Evolutionary conservation across 129 eudicot species (phyloP).

Genomic region (Oenanthe sinensis): DNA sequence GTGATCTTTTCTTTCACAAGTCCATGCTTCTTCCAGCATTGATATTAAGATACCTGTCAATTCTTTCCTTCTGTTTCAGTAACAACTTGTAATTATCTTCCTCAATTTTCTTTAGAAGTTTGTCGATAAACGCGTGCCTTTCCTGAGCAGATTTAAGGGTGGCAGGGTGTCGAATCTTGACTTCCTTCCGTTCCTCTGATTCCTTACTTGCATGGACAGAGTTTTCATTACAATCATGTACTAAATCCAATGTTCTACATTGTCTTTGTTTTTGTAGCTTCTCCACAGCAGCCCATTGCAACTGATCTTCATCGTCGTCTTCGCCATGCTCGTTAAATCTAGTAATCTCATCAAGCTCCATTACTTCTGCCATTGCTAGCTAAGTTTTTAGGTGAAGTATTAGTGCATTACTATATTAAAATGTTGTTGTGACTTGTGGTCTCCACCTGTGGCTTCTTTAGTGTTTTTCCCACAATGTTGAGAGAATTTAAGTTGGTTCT

Average conservation of each 20-base stretch:
- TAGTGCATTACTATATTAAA: too few relatives aligned
- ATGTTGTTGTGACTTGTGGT: too few relatives aligned
- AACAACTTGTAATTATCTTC: constrained; percentile 10
- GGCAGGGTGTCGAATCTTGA: not conserved
- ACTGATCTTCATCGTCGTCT: not conserved
- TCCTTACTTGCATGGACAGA: not conserved
- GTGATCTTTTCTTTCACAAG: not conserved
- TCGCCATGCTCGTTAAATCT: not conserved
- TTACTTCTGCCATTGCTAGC: not conserved
- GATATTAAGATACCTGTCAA: constrained; percentile 4
- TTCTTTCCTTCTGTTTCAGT: constrained; percentile 1
- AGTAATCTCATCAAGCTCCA: not conserved
- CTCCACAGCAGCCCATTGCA: constrained; percentile 8
- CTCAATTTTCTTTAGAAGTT: not conserved
- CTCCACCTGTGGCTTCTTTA: too few relatives aligned
- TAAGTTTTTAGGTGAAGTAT: not conserved
- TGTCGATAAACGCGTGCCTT: not conserved
- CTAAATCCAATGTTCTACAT: not conserved
- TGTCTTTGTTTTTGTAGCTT: not conserved
- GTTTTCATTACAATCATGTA: not conserved
- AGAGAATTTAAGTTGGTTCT: too few relatives aligned
- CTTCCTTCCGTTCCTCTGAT: not conserved
- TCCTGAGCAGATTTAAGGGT: constrained; percentile 3
- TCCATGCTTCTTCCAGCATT: not conserved
- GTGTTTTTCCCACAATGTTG: too few relatives aligned